These are phyloP conservation scores for Sonneratia caseolaris DNA, from an alignment of 345 rosid species.

Conservation along the genomic window DNA sequence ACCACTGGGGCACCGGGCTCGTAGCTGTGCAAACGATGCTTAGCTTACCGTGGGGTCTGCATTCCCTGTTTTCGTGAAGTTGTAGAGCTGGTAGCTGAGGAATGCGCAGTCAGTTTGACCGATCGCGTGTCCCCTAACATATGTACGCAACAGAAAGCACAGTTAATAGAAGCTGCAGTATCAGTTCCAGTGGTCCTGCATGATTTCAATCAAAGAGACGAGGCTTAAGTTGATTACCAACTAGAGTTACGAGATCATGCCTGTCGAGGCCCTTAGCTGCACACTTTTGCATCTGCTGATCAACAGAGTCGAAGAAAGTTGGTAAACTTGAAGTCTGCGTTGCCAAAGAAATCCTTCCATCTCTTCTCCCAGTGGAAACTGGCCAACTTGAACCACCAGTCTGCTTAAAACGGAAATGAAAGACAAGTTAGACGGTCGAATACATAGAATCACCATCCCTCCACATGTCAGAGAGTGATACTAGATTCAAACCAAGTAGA, in stretches of 20 bases:
- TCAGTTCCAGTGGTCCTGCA: neutral
- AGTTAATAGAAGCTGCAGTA: neutral
- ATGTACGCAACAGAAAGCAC: neutral
- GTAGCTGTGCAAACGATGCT: neutral
- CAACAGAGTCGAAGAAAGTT: slow-evolving; percentile 46
- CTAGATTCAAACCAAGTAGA: neutral
- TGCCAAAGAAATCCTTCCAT: slow-evolving; percentile 51
- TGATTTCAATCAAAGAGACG: neutral
- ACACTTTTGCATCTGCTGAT: neutral
- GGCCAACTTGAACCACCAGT: slow-evolving; percentile 43
- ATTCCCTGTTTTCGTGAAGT: neutral
- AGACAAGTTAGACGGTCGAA: neutral
- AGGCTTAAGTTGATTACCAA: neutral
- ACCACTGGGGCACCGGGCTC: slow-evolving; percentile 31
- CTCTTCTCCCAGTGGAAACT: slow-evolving; percentile 70
- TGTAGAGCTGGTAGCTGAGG: neutral
- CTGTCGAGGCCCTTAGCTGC: neutral
- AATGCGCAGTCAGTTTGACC: neutral
- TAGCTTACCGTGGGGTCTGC: neutral
- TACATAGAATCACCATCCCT: neutral
- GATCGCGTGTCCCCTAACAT: neutral
- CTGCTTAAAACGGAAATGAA: neutral
- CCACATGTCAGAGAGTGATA: neutral
- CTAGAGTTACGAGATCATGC: neutral
- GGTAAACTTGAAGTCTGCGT: slow-evolving; percentile 46